A percentile compares a stretch with the other conserved stretches of the same genome.
Conservation (phyloP, 192 early-diverging fungal species). For the Hyaloraphidium curvatum region DNA sequence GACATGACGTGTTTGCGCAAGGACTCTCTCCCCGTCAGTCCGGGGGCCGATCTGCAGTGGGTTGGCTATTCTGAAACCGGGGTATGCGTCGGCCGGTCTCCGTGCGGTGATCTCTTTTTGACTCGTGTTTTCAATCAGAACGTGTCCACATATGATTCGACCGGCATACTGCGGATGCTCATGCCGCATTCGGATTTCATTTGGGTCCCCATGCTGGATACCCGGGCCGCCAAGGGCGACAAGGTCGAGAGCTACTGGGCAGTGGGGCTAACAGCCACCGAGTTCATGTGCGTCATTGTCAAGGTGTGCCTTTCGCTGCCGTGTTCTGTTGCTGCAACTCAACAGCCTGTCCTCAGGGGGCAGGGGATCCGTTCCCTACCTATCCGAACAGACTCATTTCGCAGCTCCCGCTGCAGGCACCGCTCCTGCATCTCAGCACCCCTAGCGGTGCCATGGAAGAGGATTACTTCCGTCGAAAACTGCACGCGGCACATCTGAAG, state of each 20-base stretch:
- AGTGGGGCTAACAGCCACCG: constrained; percentile 47
- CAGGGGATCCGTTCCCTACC: constrained; percentile 33
- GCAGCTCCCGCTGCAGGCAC: constrained; percentile 44
- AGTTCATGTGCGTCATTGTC: constrained; percentile 53
- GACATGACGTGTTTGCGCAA: constrained; percentile 25
- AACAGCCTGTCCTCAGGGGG: too few species aligned
- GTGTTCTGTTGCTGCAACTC: too few species aligned
- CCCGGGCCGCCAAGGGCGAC: neutral
- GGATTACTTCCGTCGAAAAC: constrained; percentile 23
- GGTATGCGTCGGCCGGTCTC: too few species aligned
- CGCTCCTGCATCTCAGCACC: constrained; percentile 34
- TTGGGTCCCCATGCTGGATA: constrained; percentile 77
- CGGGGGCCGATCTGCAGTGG: constrained; percentile 47
- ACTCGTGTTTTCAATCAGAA: neutral
- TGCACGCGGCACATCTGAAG: constrained; percentile 33
- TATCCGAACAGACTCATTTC: constrained; percentile 51
- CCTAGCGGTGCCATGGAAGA: constrained; percentile 17
- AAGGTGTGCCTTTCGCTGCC: constrained; percentile 43
- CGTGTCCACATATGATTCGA: constrained; percentile 56
- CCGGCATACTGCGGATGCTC: constrained; percentile 50
- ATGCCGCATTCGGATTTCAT: constrained; percentile 39
- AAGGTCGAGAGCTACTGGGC: constrained; percentile 60
- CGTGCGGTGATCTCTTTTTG: constrained; percentile 18
- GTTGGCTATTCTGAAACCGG: constrained; percentile 63
- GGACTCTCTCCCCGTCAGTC: constrained; percentile 42